phyloP scores from a whole-genome alignment of 2,329 filamentous ascomycete species.

The Lecanoromycetidae sp. region DNA sequence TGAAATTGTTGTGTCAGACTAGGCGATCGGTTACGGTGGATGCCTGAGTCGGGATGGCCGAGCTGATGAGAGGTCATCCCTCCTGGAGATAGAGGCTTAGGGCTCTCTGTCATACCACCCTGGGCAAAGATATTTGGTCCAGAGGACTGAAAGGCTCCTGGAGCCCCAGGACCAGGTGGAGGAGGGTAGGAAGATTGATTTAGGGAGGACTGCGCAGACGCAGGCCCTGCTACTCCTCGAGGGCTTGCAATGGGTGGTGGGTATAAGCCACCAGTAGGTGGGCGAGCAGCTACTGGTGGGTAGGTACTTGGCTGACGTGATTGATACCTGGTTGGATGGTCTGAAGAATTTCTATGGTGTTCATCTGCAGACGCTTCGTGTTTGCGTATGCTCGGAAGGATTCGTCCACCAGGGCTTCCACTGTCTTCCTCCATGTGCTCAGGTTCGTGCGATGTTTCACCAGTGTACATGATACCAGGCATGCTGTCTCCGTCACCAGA shows the following conservation, averaged over 20 bases:
- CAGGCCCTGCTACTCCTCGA: slow-evolving; percentile 44
- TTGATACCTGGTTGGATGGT: slow-evolving; percentile 39
- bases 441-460: slow-evolving; percentile 29
- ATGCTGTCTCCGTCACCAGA: slow-evolving; percentile 45
- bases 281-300: slow-evolving; percentile 51
- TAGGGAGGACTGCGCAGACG: slow-evolving; percentile 41
- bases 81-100: slow-evolving; percentile 57
- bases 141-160: slow-evolving; percentile 27
- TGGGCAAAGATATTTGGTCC: slow-evolving; percentile 51
- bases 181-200: slow-evolving; percentile 27
- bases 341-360: slow-evolving; percentile 28
- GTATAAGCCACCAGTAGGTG: slow-evolving; percentile 45
- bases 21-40: slow-evolving; percentile 34
- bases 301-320: slow-evolving; percentile 64
- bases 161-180: slow-evolving; percentile 26
- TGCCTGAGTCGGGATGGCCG: slow-evolving; percentile 25
- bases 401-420: slow-evolving; percentile 28
- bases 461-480: slow-evolving; percentile 50
- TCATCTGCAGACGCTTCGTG: slow-evolving; percentile 47
- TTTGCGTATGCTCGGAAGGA: slow-evolving; percentile 61
- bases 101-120: slow-evolving; percentile 68
- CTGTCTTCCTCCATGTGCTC: slow-evolving; percentile 38
- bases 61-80: slow-evolving; percentile 29
- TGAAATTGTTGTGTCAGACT: slow-evolving; percentile 32
- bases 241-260: slow-evolving; percentile 41